Conservation (phyloP, 257 asterid genomes). For the Ocimum tenuiflorum region DNA sequence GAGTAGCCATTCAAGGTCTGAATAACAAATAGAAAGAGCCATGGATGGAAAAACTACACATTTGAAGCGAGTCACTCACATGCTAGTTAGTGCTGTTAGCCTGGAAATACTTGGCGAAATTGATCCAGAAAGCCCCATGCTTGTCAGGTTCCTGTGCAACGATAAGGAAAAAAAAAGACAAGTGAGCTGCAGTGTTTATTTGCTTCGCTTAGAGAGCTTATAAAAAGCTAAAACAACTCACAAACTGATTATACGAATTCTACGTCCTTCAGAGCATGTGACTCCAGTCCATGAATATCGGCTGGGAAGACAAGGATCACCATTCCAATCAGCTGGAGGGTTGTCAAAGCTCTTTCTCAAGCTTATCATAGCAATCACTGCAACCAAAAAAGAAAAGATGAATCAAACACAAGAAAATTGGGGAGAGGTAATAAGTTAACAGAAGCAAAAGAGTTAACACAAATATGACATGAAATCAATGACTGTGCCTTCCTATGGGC, state of each 20-base stretch:
- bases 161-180: background rate
- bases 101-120: conserved; percentile 58
- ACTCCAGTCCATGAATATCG: conserved; percentile 84
- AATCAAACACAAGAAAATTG: background rate
- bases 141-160: conserved; percentile 57
- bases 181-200: background rate
- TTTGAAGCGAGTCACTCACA: conserved; percentile 39
- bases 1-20: conserved; percentile 14
- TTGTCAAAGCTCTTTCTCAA: conserved; percentile 53
- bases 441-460: background rate
- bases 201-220: background rate
- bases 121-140: conserved; percentile 69
- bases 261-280: conserved; percentile 58
- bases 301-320: conserved; percentile 91
- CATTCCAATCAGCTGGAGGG: conserved; percentile 85
- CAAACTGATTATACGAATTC: conserved; percentile 65
- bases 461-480: background rate
- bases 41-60: conserved; percentile 1
- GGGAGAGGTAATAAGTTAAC: background rate
- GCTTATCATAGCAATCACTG: conserved; percentile 65
- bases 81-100: conserved; percentile 66
- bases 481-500: background rate
- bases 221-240: no score
- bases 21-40: conserved; percentile 1
- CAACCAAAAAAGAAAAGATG: conserved; percentile 6